Percentiles rank a stretch among this genome's conserved stretches.
These are phyloP conservation scores for Deuterostichococcus epilithicus DNA, from an alignment of 139 green algal genomes.

Conservation along the genomic window DNA sequence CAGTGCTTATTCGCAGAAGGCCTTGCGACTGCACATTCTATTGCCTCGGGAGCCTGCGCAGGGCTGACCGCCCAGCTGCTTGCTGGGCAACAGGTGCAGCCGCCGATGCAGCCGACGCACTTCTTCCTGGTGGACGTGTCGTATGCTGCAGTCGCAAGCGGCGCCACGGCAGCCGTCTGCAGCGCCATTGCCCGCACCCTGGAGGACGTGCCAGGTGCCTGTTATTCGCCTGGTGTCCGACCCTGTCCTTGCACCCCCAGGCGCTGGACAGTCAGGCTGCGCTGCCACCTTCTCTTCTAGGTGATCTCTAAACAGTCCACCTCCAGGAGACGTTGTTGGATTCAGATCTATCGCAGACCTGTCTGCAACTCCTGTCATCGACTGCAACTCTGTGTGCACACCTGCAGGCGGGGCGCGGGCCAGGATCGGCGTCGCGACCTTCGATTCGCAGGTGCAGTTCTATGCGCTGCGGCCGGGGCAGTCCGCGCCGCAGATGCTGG, in stretches of 20 bases:
- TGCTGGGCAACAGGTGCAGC: slow-evolving; percentile 30
- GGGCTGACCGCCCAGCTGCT: neutral
- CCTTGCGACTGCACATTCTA: too few relatives aligned
- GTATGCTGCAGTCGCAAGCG: slow-evolving; percentile 51
- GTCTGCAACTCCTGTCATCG: too few relatives aligned
- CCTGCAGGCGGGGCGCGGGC: slow-evolving; percentile 48
- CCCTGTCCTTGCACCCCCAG: too few relatives aligned
- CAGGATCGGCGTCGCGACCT: slow-evolving; percentile 76
- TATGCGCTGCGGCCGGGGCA: slow-evolving; percentile 50
- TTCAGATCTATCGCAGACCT: too few relatives aligned
- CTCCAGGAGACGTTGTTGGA: too few relatives aligned
- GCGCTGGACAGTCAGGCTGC: too few relatives aligned
- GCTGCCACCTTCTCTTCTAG: too few relatives aligned
- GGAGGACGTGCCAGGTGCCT: slow-evolving; percentile 61
- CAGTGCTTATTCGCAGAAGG: too few relatives aligned
- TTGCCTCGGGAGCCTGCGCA: neutral
- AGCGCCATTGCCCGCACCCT: slow-evolving; percentile 52
- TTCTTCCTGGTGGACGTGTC: slow-evolving; percentile 86
- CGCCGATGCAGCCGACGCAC: slow-evolving; percentile 70
- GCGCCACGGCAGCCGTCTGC: slow-evolving; percentile 62
- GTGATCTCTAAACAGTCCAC: too few relatives aligned
- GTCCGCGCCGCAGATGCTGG: slow-evolving; percentile 68
- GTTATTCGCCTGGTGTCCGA: too few relatives aligned
- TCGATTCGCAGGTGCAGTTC: slow-evolving; percentile 81
- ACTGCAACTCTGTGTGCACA: too few relatives aligned